Conservation (phyloP, 352 stramenopile genomes). For the Globisporangium recalcitrans region DNA sequence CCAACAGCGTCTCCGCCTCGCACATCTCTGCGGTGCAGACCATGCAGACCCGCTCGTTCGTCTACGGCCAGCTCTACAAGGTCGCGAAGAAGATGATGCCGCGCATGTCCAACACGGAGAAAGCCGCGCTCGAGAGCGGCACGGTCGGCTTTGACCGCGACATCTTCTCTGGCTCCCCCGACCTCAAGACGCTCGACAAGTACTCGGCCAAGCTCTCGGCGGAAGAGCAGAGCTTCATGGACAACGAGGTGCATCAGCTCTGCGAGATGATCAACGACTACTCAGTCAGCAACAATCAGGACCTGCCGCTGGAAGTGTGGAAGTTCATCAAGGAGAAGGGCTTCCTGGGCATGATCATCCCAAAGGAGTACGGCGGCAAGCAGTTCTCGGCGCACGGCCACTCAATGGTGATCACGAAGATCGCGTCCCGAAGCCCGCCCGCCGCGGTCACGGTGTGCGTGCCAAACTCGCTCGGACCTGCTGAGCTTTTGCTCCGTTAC, state of each 20-base stretch:
- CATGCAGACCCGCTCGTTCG: constrained; percentile 59
- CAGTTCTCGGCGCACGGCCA: constrained; percentile 90
- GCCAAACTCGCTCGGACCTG: constrained; percentile 95
- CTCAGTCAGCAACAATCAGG: constrained; percentile 86
- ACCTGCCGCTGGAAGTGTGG: constrained; percentile 91
- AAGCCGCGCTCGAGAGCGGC: constrained; percentile 92
- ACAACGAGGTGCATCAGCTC: constrained; percentile 94
- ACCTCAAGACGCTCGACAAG: constrained; percentile 90
- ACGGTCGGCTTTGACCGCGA: constrained; percentile 97
- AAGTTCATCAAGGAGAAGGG: constrained; percentile 95
- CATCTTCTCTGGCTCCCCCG: constrained; percentile 94
- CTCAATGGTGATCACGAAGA: constrained; percentile 91
- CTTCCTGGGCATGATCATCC: constrained; percentile 98
- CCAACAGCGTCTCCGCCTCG: not conserved
- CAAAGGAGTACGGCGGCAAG: constrained; percentile 92
- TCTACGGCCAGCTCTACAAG: constrained; percentile 91
- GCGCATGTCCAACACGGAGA: constrained; percentile 93
- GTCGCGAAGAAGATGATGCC: constrained; percentile 94
- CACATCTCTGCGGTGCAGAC: constrained; percentile 37
- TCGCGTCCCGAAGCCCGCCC: constrained; percentile 89
- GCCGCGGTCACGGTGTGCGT: constrained; percentile 94
- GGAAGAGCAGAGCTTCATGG: constrained; percentile 94
- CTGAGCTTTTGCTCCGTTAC: constrained; percentile 94
- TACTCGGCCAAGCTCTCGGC: constrained; percentile 90
- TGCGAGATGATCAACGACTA: constrained; percentile 97